Evolutionary conservation across 2,329 filamentous ascomycete genomes (phyloP), one percentile per base, ranked within the genome.

Genomic region (Alternaria conjuncta): DNA sequence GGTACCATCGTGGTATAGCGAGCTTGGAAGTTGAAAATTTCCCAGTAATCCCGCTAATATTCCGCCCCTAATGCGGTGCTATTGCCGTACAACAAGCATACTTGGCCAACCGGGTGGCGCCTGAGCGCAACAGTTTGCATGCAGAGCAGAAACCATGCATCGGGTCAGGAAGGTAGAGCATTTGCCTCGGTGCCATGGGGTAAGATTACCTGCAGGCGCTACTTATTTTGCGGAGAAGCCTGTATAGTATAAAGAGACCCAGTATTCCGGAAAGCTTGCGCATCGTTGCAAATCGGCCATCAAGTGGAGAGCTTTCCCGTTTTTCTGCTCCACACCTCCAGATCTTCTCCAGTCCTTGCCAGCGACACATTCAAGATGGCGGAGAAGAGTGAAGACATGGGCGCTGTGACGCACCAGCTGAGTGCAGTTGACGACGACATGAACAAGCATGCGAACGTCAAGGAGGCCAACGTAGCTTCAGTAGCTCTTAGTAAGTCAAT

Each of bases 381-480:
- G 23, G 71, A 73, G 36, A 67, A 68, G 55, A 70, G 69, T 15
- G 67, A 72, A 7, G 60, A 64, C 23, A 65, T 71, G 61, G 67
- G 70, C 51, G 55, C 68, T 56, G 63, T 71, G 11, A 74, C 70
- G 28, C 72, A 74, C 30, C 73, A 71, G n/a, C 11, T 71, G 50
- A 76, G 71, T 53, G 51, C 47, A 26, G 57, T 66, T 23, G 71
- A 76, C 32, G 71, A 75, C 50, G 69, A 70, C 51, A 30, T 71
- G 51, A 53, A 67, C 46, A 73, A 72, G 61, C 62, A 64, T 12
- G 64, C 50, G 9, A 60, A 70, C 55, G 66, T 77, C 49, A 71
- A 71, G 41, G 74, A 77, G 66, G 66, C 69, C 25, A 70, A 69
- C 63, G 74, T 76, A 25, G 75, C 73, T 30, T 76, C 75, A 1